Evolutionary conservation across 257 asterid species (phyloP).

Genomic region (Apocynum venetum): DNA sequence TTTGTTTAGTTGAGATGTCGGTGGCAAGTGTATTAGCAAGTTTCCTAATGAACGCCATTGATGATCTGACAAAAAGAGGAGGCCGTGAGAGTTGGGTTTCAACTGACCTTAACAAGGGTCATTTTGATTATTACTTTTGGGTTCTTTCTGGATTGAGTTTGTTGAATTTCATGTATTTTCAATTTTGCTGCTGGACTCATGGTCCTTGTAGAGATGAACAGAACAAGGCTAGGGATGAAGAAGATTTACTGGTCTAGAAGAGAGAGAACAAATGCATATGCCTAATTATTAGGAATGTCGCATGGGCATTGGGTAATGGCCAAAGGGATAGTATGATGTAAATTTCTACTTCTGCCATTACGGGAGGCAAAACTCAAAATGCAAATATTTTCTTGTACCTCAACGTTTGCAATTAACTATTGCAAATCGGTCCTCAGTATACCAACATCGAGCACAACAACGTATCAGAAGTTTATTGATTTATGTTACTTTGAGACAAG

Average conservation of each 20-base stretch:
- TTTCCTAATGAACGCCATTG: slow-evolving; percentile 38
- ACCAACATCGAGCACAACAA: no score
- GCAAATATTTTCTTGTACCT: no score
- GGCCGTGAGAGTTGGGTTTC: slow-evolving; percentile 67
- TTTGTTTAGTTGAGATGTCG: slow-evolving; percentile 35
- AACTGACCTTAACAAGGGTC: slow-evolving; percentile 56
- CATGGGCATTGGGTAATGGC: no score
- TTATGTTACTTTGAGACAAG: no score
- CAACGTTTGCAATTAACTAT: no score
- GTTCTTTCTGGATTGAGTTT: background rate
- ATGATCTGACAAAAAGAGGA: slow-evolving; percentile 30
- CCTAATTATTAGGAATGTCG: no score
- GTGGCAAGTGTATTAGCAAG: slow-evolving; percentile 53
- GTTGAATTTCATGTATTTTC: background rate
- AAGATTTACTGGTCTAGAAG: background rate
- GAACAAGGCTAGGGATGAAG: background rate
- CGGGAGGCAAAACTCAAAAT: no score
- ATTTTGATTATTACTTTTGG: slow-evolving; percentile 15
- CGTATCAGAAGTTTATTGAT: no score
- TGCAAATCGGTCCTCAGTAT: no score
- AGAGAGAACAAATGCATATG: no score
- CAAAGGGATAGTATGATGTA: no score
- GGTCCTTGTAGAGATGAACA: background rate
- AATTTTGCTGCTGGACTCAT: background rate
- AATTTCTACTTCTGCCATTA: no score